Evolutionary conservation across 805 yeast genomes (phyloP), one percentile per base, ranked within the genome.

Genomic region (Cyberlindnera meyerae): DNA sequence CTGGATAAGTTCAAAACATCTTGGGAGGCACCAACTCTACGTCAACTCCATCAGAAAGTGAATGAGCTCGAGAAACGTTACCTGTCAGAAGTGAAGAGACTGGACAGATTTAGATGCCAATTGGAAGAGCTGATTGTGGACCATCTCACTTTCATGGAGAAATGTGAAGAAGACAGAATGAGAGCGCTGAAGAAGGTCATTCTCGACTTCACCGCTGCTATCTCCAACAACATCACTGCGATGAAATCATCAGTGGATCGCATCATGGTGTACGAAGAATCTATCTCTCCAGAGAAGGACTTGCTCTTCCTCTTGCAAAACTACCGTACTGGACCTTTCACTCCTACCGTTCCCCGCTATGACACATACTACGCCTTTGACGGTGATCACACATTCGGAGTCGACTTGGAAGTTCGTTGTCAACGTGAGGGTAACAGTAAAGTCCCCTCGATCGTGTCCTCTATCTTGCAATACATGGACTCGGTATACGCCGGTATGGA

Each of bases 311-410:
- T 85, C 42, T 66, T 84, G 18, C 82, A 79, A 40, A 75, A 75
- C 45, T 79, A 80, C 52, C 71, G 76, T 34, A 81, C 90, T 1
- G 96, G 96, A 0, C 66, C 71, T 28, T 86, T 82, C 59, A 65
- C 73, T 33, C 95, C 96, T 12, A 73, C 70, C 33, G 89, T 81
- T 8, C 66, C 74, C 1, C 68, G 82, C 12, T 86, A 85, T 58
- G 94, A 85, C 53, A 84, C 83, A 56, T 86, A 85, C 61, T 83
- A 83, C 58, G 76, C 79, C 44, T 72, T 84, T 6, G 75, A 77
- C 31, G 65, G 61, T 30, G 71, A 78, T 30, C 90, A 83, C 55
- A 79, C 80, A 8, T 86, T 86, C 62, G 96, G 96, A 11, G 81
- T 83, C 31, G 89, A 80, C 44, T 60, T 86, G 32, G 82, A 78